Base-by-base conservation (phyloP, 2,329 filamentous ascomycete species). In the Alternaria postmessia region DNA sequence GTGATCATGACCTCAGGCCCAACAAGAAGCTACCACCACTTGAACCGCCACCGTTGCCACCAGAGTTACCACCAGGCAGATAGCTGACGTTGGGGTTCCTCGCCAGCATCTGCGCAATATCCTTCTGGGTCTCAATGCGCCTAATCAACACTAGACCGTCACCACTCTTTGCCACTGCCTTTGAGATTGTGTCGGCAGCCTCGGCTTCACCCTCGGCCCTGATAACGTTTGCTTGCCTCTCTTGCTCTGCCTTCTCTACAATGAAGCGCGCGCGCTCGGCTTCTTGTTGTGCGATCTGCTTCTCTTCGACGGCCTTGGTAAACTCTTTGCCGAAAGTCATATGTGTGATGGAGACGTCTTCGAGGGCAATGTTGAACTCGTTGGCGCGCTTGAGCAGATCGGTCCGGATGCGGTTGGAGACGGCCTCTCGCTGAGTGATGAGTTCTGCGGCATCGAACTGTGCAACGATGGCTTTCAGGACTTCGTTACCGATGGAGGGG, bases 311-410 rank as follows among this genome's bases (percentile, higher is more conserved):
- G 67, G 95, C 95, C 81, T 92, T 92, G 63, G 95, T 99, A 86
- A 99, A 99, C 82, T 99, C 95, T 81, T 94, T 94, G 72, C 95
- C 95, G 79, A 99, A 99, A 54, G 95, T 99, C 95, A 99, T 99
- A 87, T 99, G 95, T 63, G 95, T 99, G 81, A 99, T 99, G 77
- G 93, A 96, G 62, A 99, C 95, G 77, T 99, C 95, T 83, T 99
- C 95, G 54, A 99, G 92, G 28, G 93, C 93, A 77, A 99, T 99
- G 86, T 99, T 97, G 89, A 99, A 99, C 81, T 99, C 95, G 75
- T 90, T 84, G 48, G 95, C 95, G 75, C 95, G 94, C 84, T 91
- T 93, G 77, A 95, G 90, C 51, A 99, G 89, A 79, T 99, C 95
- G 71, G 87, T 86, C 63, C 92, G 93, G 85, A 99, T 99, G 74